Evolutionary conservation across 2,329 filamentous ascomycete species (phyloP), one percentile per base, ranked within the genome.

Genomic region (Aspergillus carbonarius): DNA sequence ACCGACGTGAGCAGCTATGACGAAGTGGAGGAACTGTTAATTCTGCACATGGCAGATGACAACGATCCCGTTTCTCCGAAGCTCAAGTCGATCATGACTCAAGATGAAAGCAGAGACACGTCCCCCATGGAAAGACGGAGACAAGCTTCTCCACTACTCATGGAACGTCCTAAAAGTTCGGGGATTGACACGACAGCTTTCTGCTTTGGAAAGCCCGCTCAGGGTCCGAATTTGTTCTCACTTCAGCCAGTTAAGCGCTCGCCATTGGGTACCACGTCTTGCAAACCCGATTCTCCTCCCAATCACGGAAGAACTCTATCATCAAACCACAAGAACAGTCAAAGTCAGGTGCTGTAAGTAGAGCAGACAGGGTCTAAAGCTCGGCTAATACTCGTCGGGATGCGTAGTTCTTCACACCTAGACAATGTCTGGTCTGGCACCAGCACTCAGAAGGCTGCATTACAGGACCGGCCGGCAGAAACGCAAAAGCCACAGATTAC

Each of bases 171-270:
- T 12, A 54, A 63, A 18, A 74, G 65, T 42, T 70, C 70, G 6
- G 68, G 64, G 1, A 58, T 72, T 23, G 69, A 76, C 44, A 47
- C 63, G 17, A 37, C 64, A 8, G 62, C 61, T 1, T 75, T 77
- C 56, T 71, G 68, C 5, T 77, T 76, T 58, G 61, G 69, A 15
- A 74, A 69, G 52, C 74, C 72, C 23, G 62, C 55, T 18, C 64
- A 61, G 30, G 60, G 65, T 42, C 63, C 56, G 20, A 70, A 64
- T 32, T 55, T 52, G 0, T 72, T 72, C 37, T 66, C 68, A 0
- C 61, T 71, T 13, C 63, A 63, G 42, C 27, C 62, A 6, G n/a
- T 54, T 23, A 68, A 59, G 18, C 57, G 59, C 13, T 9, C 49
- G 13, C 25, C 55, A 3, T 53, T 52, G 10, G 37, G 13, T 5